Base-by-base conservation (phyloP, 768 basidiomycete species). In the Boletus vinaceobasis region DNA sequence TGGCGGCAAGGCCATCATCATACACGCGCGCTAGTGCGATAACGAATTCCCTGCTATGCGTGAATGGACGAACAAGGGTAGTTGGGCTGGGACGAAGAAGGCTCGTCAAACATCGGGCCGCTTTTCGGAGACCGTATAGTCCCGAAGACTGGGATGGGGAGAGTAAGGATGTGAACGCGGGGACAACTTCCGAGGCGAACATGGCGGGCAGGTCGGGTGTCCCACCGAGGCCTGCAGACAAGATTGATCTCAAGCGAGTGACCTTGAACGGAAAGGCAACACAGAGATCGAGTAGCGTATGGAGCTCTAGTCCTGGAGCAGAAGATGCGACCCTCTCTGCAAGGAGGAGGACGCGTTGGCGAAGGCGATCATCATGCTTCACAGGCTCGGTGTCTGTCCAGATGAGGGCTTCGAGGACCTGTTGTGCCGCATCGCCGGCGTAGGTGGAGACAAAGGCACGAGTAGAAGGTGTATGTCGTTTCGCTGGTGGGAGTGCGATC, bases 81-180 rank as follows among this genome's bases (percentile, higher is more conserved):
- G 76, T 69, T 13, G 85, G 78, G 13, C 77, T 73, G 23, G 77
- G 75, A 2, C 76, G 77, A 0, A 89, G 73, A 60, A 89, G 77
- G 40, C 77, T 75, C 21, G 74, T 62, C 44, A 88, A 69, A 60
- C 82, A 82, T 62, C 83, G 78, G 2, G 82, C 74, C 5, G 81
- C 75, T 67, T 88, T 89, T 33, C 88, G 80, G 56, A 87, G 73
- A 19, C 75, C 79, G 52, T 89, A 86, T 1, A 90, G 70, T 7
- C 84, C 88, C 52, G 71, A 67, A 4, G 68, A 65, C 14, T 74
- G 71, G 0, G 77, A 63, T 14, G 75, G 70, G 0, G 81, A 73
- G 1, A 89, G 74, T 10, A 77, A 63, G 1, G 69, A 40, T 1
- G 79, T 80, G 57, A 89, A 80, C 0, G 82, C 79, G 4, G 85